Percentiles rank a stretch among this genome's conserved stretches.
Conservation (phyloP, 176 grass and related monocot species). For the Juncus effusus region DNA sequence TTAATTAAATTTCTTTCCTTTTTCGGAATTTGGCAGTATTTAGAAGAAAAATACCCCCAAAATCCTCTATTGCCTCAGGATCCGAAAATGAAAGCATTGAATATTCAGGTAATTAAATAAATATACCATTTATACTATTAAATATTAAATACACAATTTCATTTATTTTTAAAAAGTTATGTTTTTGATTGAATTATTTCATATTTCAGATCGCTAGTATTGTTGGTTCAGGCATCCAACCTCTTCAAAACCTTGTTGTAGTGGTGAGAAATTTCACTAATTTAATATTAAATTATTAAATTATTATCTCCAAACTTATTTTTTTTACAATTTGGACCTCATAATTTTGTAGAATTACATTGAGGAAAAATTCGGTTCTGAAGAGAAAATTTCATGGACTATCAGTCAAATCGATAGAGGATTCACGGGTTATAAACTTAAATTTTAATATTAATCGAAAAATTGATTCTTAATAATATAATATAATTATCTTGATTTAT, state of each 20-base stretch:
- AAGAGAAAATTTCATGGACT: conserved; percentile 24
- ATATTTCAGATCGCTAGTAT: conserved; percentile 62
- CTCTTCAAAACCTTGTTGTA: conserved; percentile 50
- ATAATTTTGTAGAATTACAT: conserved; percentile 27
- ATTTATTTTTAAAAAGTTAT: no score
- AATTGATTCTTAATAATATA: not conserved
- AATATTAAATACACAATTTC: no score
- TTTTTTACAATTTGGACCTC: no score
- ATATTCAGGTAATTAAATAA: conserved; percentile 57
- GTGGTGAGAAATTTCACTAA: conserved; percentile 1
- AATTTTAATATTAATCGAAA: not conserved
- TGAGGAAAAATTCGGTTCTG: conserved; percentile 29
- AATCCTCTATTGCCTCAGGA: conserved; percentile 66
- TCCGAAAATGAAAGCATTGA: conserved; percentile 69
- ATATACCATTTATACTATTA: no score
- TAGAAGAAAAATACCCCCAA: conserved; percentile 90
- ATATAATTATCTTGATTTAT: conserved; percentile 15
- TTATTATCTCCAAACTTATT: no score
- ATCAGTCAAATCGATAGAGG: conserved; percentile 21
- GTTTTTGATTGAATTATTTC: not conserved
- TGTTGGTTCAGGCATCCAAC: conserved; percentile 84
- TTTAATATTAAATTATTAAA: no score
- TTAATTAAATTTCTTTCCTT: no score
- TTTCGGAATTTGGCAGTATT: conserved; percentile 46
- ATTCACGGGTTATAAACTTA: conserved; percentile 20